Conservation (phyloP, 73 alveolate genomes). For the Breviolum minutum region DNA sequence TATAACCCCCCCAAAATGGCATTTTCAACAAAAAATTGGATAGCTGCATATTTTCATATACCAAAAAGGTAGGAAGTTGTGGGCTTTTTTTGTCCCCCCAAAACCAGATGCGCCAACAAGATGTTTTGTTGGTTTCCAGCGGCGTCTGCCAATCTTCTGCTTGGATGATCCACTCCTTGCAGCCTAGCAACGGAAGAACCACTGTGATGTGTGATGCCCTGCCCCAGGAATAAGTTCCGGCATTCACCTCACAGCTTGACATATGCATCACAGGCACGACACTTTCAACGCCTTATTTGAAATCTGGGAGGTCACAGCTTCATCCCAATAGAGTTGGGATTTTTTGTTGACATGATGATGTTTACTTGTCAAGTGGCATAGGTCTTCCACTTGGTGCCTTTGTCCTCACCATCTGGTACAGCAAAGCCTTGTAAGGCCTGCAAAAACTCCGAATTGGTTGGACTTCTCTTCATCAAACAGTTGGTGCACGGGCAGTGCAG, state of each 20-base stretch:
- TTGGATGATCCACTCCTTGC: neutral
- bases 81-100: no score
- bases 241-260: constrained; percentile 33
- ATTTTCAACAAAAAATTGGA: no score
- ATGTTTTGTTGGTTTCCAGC: no score
- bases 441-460: neutral
- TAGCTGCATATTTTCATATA: no score
- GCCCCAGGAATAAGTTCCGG: constrained; percentile 89
- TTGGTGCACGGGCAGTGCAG: neutral
- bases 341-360: neutral
- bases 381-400: constrained; percentile 85
- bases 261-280: no score
- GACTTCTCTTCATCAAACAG: neutral
- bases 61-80: no score
- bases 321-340: neutral
- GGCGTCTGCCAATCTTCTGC: neutral
- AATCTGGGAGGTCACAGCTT: neutral
- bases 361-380: neutral
- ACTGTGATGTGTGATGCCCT: constrained; percentile 86
- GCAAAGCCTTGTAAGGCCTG: constrained; percentile 94
- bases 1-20: no score
- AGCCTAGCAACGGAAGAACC: constrained; percentile 63
- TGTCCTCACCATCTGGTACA: constrained; percentile 88
- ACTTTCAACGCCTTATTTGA: no score
- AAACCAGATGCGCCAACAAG: neutral